Base-by-base conservation (phyloP, 345 rosid species). In the Durio zibethinus region DNA sequence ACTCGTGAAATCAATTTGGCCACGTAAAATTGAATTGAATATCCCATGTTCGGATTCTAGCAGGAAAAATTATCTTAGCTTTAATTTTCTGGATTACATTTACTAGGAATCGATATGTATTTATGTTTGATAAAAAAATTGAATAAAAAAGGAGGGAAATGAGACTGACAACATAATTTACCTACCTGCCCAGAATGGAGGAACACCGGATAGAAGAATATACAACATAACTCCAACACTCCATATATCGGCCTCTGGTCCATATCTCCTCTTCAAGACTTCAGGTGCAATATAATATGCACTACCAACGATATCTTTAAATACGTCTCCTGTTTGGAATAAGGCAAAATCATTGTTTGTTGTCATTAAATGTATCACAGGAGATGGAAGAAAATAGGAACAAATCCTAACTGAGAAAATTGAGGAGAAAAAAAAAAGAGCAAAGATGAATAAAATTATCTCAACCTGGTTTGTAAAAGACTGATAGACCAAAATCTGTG, bases 211-310 rank as follows among this genome's bases (percentile, higher is more conserved):
- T 18, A 94, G 86, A 83, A 94, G 98, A 84, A 94, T 94, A 79
- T 90, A 94, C 64, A 94, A 83, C 97, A 94, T 94, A 67, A 93
- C 97, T 4, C 98, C 98, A 35, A 94, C 71, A 77, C 98, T 94
- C 98, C 98, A 94, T 45, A 94, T 91, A 81, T 94, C 98, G 42
- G 93, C 97, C 78, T 94, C 98, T 0, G 91, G 97, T 77, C 98
- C 98, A 45, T 94, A 94, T 80, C 79, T 88, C 77, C 97, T 90
- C 87, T 87, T 94, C 88, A 94, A 80, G 6, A 94, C 98, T 81
- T 94, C 98, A 4, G 98, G 98, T 20, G 98, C 98, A 71, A 94
- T 94, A 85, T 94, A 94, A 78, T 94, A 94, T 59, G 98, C 98
- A 45, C 98, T 94, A 0, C 98, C 98, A 50, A 94, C 98, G 40